phyloP scores from a whole-genome alignment of 306 rosid species.

The Gleditsia sinensis region DNA sequence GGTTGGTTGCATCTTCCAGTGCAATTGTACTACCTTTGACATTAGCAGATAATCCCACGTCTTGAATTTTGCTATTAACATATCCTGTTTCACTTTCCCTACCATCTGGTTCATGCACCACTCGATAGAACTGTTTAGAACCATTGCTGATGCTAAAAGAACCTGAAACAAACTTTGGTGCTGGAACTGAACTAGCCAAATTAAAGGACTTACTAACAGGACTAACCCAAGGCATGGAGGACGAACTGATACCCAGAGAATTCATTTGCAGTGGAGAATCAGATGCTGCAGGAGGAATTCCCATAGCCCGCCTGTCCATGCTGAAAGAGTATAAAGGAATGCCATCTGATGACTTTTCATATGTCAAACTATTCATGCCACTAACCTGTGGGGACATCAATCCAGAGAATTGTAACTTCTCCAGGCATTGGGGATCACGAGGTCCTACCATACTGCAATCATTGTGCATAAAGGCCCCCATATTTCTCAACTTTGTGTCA shows the following conservation, averaged over 20 bases:
- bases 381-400: slow-evolving; percentile 84
- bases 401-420: slow-evolving; percentile 89
- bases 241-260: slow-evolving; percentile 79
- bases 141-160: slow-evolving; percentile 78
- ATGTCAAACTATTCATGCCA: slow-evolving; percentile 69
- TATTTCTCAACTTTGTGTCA: slow-evolving; percentile 73
- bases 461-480: slow-evolving; percentile 61
- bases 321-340: slow-evolving; percentile 95
- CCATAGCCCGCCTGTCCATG: slow-evolving; percentile 72
- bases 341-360: slow-evolving; percentile 87
- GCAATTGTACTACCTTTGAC: slow-evolving; percentile 57
- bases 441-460: slow-evolving; percentile 58
- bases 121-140: slow-evolving; percentile 92
- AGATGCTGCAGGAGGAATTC: slow-evolving; percentile 73
- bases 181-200: slow-evolving; percentile 88
- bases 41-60: slow-evolving; percentile 59
- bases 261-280: slow-evolving; percentile 77
- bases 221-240: slow-evolving; percentile 92
- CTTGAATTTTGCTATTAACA: slow-evolving; percentile 67
- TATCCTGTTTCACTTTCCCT: slow-evolving; percentile 74
- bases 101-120: slow-evolving; percentile 96
- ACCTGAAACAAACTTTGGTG: slow-evolving; percentile 91
- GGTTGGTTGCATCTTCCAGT: slow-evolving; percentile 60
- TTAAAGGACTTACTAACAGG: slow-evolving; percentile 82
- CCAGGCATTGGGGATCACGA: slow-evolving; percentile 64